Evolutionary conservation across 192 early-diverging fungal genomes (phyloP), one percentile per base, ranked within the genome.

Genomic region (Podila clonocystis): DNA sequence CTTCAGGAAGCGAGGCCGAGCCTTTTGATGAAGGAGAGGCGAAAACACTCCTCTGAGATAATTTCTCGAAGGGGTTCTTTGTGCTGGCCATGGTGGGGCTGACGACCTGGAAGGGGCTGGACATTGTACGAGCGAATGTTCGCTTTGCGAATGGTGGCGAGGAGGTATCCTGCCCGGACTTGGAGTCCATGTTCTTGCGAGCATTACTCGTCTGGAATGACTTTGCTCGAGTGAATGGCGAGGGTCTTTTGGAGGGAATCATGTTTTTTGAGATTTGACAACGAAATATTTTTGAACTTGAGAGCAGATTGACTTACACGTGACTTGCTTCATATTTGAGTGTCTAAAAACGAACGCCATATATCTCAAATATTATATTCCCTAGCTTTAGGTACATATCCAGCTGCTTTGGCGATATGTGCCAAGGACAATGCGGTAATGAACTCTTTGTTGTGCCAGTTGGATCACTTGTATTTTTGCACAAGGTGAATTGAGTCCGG

Each of bases 41-140:
- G 31, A 33, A 31, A 33, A 29, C 31, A 62, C 31, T 33, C 12
- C n/a, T 55, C 41, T 31, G 50, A 34, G 58, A 17, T 1, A 80
- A 57, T 38, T 68, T 80, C 29, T 80, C 77, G 24, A 80, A 80
- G 7, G 77, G 77, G 45, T 80, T 80, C 29, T 58, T 72, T 20
- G 61, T 55, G 15, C 31, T 65, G 11, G 58, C 73, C 48, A 72
- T 28, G 22, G 71, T 64, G 19, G 70, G 62, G 57, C 57, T 68
- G 5, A 80, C 41, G 17, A 80, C 77, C 45, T 80, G 77, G 29
- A 80, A 80, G 8, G 77, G 77, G 17, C 41, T 65, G 6, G 77
- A 80, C 65, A 69, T 57, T 50, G 77, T 61, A 13, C 70, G 66
- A 0, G 65, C 31, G 45, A 80, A 80, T 41, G 61, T 13, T 9